A percentile compares a stretch with the other conserved stretches of the same genome.
Evolutionary conservation across 1,284 basidiomycete genomes (phyloP).

Genomic region (Pyrrhoderma lamaoense): DNA sequence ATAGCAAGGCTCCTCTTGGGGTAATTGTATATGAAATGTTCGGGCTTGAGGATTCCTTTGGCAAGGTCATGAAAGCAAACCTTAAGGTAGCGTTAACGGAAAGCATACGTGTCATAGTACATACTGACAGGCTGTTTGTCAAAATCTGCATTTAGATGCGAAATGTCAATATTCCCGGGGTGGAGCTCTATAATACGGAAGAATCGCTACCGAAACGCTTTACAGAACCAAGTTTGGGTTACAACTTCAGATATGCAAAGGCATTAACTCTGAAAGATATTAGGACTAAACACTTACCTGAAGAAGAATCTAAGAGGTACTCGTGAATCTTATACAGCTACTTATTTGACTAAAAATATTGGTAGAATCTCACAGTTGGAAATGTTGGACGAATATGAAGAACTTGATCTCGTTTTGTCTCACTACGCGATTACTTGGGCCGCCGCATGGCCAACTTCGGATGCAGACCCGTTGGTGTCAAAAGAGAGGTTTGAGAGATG

Average conservation of each 20-base stretch:
- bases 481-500: background rate
- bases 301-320: constrained; percentile 60
- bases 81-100: constrained; percentile 46
- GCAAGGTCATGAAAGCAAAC: constrained; percentile 82
- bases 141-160: constrained; percentile 46
- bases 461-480: background rate
- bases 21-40: constrained; percentile 88
- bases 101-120: constrained; percentile 8
- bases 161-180: constrained; percentile 70
- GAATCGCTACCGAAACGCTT: constrained; percentile 61
- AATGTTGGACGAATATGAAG: constrained; percentile 87
- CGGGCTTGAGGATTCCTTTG: constrained; percentile 76
- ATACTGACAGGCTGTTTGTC: background rate
- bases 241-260: constrained; percentile 47
- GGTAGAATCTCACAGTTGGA: constrained; percentile 70
- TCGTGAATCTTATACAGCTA: too few relatives aligned
- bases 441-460: constrained; percentile 19
- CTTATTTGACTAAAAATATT: constrained; percentile 1
- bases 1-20: constrained; percentile 34
- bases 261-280: constrained; percentile 66
- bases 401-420: constrained; percentile 77
- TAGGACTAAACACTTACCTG: constrained; percentile 44
- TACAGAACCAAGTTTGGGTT: constrained; percentile 24
- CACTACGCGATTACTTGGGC: constrained; percentile 90
- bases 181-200: constrained; percentile 50